Evolutionary conservation across 306 rosid genomes (phyloP).

Genomic region (Carpinus fangiana): DNA sequence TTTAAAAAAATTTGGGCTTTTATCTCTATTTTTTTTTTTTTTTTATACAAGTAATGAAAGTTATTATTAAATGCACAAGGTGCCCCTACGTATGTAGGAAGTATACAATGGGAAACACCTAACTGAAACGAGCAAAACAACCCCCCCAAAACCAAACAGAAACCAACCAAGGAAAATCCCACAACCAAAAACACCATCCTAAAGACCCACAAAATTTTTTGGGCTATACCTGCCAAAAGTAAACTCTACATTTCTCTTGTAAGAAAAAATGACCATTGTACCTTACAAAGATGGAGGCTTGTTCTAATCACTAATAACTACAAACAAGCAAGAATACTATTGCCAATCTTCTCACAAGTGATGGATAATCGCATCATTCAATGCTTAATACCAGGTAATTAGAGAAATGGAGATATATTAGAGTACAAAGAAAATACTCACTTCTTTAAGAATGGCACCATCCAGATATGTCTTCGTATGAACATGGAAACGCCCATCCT

Average conservation of each 20-base stretch:
- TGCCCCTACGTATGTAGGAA: too few relatives aligned
- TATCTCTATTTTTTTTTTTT: too few relatives aligned
- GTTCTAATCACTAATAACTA: slow-evolving; percentile 20
- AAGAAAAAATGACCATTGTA: not conserved
- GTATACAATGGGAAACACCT: too few relatives aligned
- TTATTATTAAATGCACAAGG: too few relatives aligned
- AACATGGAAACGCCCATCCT: slow-evolving; percentile 93
- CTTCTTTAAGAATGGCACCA: slow-evolving; percentile 93
- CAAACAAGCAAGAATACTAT: slow-evolving; percentile 12
- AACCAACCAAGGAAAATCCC: too few relatives aligned
- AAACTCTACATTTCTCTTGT: slow-evolving; percentile 12
- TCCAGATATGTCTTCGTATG: slow-evolving; percentile 91
- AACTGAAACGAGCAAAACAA: too few relatives aligned
- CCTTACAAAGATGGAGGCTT: slow-evolving; percentile 10
- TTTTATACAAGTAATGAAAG: too few relatives aligned
- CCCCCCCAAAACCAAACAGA: too few relatives aligned
- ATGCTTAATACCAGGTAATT: not conserved
- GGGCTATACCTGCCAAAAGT: slow-evolving; percentile 2
- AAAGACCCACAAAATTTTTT: not conserved
- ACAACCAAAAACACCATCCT: too few relatives aligned
- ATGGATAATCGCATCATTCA: slow-evolving; percentile 5
- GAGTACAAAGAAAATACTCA: slow-evolving; percentile 36
- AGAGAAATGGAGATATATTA: slow-evolving; percentile 11
- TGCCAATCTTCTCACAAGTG: slow-evolving; percentile 14
- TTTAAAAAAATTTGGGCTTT: too few relatives aligned